Evolutionary conservation across 192 early-diverging fungal genomes (phyloP), one percentile per base, ranked within the genome.

Genomic region (Gigaspora rosea): DNA sequence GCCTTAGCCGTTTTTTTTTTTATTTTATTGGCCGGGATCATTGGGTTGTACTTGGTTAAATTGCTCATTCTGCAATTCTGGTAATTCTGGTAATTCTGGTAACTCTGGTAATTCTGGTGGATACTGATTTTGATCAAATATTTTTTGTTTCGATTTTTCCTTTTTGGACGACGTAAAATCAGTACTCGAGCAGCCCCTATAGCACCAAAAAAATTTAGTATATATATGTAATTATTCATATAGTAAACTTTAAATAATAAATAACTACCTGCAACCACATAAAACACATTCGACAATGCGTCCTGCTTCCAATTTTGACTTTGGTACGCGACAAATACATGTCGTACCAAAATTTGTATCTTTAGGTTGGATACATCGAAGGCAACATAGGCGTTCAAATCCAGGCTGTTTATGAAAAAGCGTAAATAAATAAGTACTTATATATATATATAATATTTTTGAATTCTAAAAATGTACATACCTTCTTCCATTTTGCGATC

Each of bases 401-500:
- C 97, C 97, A 64, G 90, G 87, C 91, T 94, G 84, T 61, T 49
- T 66, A 72, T 27, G 6, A 22, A 54, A 72, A 13, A 12, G 32
- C 22, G 32, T 50, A 33, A 5, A 20, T 10, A 27, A 27, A 27
- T 50, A 64, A 72, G 18, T 46, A 63, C 41, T 64, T 13, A 35
- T 27, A 73, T 35, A 36, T n/a, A 7, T 15, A 48, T 0, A 59
- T 15, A 22, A 36, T 54, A 18, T 68, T 22, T 18, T 33, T 15
- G 33, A 27, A 78, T 27, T 33, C 27, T 46, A 27, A 27, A 27
- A 27, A 54, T 2, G 32, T 54, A 75, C 41, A 70, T 86, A 92
- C 92, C 90, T 98, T 98, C 75, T 92, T 92, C 98, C 98, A 99
- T 77, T 99, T 99, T 15, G 96, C 98, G 84, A 99, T 99, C 27